Percentiles rank a stretch among this genome's conserved stretches.
phyloP scores from a whole-genome alignment of 179 eudicot genomes.

The Silene noctiflora region DNA sequence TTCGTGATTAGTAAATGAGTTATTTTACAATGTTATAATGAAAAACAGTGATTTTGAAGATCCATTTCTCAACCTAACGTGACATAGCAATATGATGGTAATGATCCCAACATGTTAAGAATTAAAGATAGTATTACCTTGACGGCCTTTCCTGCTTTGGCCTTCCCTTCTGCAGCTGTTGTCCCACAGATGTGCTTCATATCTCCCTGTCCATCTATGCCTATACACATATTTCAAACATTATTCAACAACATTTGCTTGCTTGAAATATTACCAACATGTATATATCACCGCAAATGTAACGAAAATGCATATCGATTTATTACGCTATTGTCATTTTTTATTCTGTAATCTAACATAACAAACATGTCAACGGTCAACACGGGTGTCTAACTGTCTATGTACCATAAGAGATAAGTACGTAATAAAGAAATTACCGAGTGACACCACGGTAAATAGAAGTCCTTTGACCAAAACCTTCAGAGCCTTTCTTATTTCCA shows the following conservation, averaged over 20 bases:
- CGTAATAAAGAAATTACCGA: conserved; percentile 22
- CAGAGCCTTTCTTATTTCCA: conserved; percentile 22
- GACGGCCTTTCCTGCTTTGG: conserved; percentile 81
- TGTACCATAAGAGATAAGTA: background rate
- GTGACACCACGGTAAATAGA: conserved; percentile 48
- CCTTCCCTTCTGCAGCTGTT: conserved; percentile 73
- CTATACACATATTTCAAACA: conserved; percentile 17
- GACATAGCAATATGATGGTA: no score
- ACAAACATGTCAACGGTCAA: no score
- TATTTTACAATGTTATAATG: no score
- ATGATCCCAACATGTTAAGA: background rate
- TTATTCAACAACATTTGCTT: background rate
- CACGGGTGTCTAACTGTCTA: background rate
- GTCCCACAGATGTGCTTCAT: conserved; percentile 78
- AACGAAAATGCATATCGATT: no score
- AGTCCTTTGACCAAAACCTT: conserved; percentile 36
- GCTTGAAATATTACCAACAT: no score
- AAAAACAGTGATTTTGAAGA: no score
- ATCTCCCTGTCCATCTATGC: conserved; percentile 74
- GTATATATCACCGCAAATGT: no score
- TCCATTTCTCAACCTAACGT: no score
- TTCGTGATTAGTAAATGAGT: no score
- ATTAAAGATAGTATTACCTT: conserved; percentile 38
- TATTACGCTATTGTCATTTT: no score
- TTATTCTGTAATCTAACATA: no score